Evolutionary conservation across 768 basidiomycete species (phyloP), one percentile per base, ranked within the genome.

Genomic region (Leccinum barrowsii): DNA sequence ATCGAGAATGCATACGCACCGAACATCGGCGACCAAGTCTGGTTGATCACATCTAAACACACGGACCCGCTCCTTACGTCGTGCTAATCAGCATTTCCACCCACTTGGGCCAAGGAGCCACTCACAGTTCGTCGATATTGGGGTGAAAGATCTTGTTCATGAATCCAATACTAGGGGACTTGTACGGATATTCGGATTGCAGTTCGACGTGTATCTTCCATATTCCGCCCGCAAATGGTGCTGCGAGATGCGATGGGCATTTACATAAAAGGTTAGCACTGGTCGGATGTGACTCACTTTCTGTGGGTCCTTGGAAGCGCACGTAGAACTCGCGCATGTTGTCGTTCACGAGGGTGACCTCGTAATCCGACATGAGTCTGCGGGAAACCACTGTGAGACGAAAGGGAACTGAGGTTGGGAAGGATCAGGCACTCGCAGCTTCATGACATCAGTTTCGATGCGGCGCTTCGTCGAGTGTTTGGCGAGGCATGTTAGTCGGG

Each of bases 141-240:
- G 97, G 97, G 67, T 98, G 97, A 72, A 97, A 98, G 73, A 99
- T 98, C 89, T 98, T 98, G 84, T 99, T 99, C 93, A 97, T 95
- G 76, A 99, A 99, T 2, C 97, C 97, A 65, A 99, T 99, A 70
- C 92, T 94, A 5, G 97, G 97, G 28, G 93, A 96, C 76, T 98
- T 98, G 85, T 89, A 99, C 2, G 97, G 97, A 71, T 98, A 99
- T 74, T 97, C 94, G 63, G 98, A 94, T 22, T 96, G 97, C 21
- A 99, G 82, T 72, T 99, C 97, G 58, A 99, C 97, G 69, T 99
- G 97, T 60, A 99, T 95, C 83, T 96, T 97, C 97, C 97, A 99
- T 55, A 94, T 90, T 37, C 97, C 97, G 42, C 92, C 91, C n/a
- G 91, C 86, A 70, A 98, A 98, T 6, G 96, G 96, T 57, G 97